Base-by-base conservation (phyloP, 306 rosid genomes). In the Amphicarpaea edgeworthii region DNA sequence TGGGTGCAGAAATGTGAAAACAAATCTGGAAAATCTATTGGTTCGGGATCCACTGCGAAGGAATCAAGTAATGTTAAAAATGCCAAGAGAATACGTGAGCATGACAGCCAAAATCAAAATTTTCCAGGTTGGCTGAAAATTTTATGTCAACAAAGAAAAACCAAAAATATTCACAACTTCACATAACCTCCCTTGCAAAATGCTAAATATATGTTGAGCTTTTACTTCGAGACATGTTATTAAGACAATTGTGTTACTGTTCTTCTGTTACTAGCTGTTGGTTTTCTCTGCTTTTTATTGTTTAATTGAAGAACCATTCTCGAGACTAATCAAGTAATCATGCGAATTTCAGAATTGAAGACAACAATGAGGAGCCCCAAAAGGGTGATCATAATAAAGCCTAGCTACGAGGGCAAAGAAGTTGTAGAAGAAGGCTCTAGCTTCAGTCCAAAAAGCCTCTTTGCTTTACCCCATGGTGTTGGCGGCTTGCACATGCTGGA, bases 381-480 rank as follows among this genome's bases (percentile, higher is more conserved):
- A 88, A 89, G 90, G 85, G 79, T 77, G 86, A 85, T 63, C 19
- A 59, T 78, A 79, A 59, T 78, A 79, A 92, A 87, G 84, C 61
- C 85, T 68, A 77, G 89, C 65, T 42, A 40, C 23, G 95, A 88
- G 70, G 85, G 72, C 83, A 89, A 90, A 87, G 97, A 89, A 77
- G 81, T 68, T 65, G 69, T 83, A 63, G 96, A 90, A 46, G 96
- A 92, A 37, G 92, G 92, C 70, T 90, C 90, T 77, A 83, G 84
- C 90, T 86, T 88, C 84, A 87, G 99, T 83, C 95, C 97, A 43
- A 82, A 85, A 85, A 84, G 91, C 81, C 81, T 94, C 19, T 90
- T 91, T 69, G 88, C 95, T 68, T 79, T 88, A 78, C 97, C 98
- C 12, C 37, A 81, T 10, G 89, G 90, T 12, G 87, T 89, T 77